phyloP scores from a whole-genome alignment of 2,329 filamentous ascomycete species.

The Pseudogymnoascus destructans region DNA sequence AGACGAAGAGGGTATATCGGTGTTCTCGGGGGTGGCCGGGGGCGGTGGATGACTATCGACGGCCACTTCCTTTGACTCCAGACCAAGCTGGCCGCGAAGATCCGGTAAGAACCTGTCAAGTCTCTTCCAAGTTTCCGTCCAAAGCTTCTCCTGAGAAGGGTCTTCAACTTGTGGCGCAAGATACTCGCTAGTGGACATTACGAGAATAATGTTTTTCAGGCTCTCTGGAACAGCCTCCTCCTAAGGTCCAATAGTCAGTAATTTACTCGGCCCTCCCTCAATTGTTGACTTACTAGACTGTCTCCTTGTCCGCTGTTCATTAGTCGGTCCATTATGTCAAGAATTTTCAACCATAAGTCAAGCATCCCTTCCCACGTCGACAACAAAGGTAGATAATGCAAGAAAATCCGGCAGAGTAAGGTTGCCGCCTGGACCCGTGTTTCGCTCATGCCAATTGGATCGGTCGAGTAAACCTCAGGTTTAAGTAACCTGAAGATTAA shows the following conservation, averaged over 20 bases:
- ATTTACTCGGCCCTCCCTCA: background rate
- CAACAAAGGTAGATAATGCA: conserved; percentile 80
- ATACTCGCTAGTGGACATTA: conserved; percentile 84
- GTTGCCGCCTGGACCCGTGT: conserved; percentile 86
- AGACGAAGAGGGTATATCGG: background rate
- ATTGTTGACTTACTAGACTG: conserved; percentile 53
- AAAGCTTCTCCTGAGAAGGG: conserved; percentile 41
- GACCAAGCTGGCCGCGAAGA: conserved; percentile 40
- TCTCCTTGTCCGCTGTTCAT: conserved; percentile 94
- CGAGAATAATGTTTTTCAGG: conserved; percentile 87
- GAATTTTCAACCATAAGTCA: conserved; percentile 81
- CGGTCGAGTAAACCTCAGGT: conserved; percentile 85
- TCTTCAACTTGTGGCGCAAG: conserved; percentile 57
- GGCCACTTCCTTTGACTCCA: conserved; percentile 29
- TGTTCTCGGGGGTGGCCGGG: background rate
- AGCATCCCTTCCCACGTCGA: conserved; percentile 81
- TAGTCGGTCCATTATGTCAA: conserved; percentile 87
- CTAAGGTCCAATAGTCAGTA: conserved; percentile 30
- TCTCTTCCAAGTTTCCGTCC: conserved; percentile 51
- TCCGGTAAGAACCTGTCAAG: conserved; percentile 54
- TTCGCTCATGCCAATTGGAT: conserved; percentile 87
- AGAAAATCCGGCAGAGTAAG: conserved; percentile 84
- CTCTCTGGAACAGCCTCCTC: conserved; percentile 93
- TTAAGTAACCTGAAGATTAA: conserved; percentile 78
- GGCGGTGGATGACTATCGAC: background rate